Evolutionary conservation across 768 basidiomycete species (phyloP).

Genomic region (Lyophyllum atratum): DNA sequence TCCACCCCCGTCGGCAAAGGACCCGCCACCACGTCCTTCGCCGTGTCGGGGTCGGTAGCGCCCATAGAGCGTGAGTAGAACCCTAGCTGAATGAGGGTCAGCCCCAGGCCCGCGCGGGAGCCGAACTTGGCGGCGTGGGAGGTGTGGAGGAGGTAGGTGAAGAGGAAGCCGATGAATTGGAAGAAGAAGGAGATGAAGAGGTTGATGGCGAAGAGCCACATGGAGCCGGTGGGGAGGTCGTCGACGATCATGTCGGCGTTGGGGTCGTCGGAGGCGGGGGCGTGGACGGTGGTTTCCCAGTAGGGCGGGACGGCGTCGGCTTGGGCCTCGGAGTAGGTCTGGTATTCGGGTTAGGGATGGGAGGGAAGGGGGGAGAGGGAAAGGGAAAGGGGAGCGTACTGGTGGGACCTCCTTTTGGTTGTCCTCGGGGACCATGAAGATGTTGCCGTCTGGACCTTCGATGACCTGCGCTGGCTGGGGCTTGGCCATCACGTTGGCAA

Average conservation of each 20-base stretch:
- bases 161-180: conserved; percentile 91
- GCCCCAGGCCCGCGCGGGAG: conserved; percentile 91
- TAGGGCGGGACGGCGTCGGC: conserved; percentile 92
- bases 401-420: conserved; percentile 83
- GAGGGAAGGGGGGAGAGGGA: not conserved
- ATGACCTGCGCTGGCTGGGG: conserved; percentile 54
- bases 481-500: conserved; percentile 92
- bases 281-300: conserved; percentile 95
- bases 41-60: not conserved
- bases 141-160: conserved; percentile 91
- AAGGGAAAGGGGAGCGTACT: conserved; percentile 45
- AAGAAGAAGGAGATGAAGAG: conserved; percentile 91
- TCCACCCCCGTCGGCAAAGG: not conserved
- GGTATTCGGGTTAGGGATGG: not conserved
- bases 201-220: conserved; percentile 74
- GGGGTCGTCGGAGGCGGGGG: conserved; percentile 57
- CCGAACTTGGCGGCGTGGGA: conserved; percentile 94
- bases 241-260: conserved; percentile 78
- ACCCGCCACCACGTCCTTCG: not conserved
- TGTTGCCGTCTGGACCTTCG: conserved; percentile 53
- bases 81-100: conserved; percentile 93
- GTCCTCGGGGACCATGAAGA: conserved; percentile 76
- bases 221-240: conserved; percentile 83
- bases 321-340: conserved; percentile 89
- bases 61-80: conserved; percentile 57